Percentiles rank a stretch among this genome's conserved stretches.
phyloP scores from a whole-genome alignment of 176 grass and related monocot genomes.

The Phyllostachys edulis region DNA sequence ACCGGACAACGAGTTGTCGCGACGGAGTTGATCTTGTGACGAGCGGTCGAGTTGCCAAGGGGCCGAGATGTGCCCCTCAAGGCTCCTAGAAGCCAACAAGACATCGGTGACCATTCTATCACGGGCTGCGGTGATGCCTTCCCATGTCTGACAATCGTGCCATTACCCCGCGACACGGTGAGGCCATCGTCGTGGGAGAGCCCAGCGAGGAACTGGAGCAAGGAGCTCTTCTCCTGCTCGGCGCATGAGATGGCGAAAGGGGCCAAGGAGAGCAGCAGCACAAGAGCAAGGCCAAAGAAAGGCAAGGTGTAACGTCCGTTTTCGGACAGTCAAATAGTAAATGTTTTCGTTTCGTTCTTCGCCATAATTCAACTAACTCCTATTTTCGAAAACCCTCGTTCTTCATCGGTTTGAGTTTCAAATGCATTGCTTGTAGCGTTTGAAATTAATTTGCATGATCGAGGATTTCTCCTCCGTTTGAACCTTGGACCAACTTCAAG shows the following conservation, averaged over 20 bases:
- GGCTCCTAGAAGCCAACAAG: constrained; percentile 30
- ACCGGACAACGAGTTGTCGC: constrained; percentile 31
- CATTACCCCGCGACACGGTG: constrained; percentile 7
- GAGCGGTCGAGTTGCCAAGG: constrained; percentile 38
- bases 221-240: constrained; percentile 36
- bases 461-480: too few species aligned
- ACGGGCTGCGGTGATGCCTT: constrained; percentile 36
- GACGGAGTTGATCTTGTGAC: constrained; percentile 58
- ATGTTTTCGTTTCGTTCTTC: too few species aligned
- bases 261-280: too few species aligned
- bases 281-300: background rate
- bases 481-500: too few species aligned
- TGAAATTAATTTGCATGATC: too few species aligned
- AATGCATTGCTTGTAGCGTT: too few species aligned
- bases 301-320: background rate
- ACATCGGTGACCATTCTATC: constrained; percentile 16
- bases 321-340: too few species aligned
- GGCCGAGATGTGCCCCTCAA: constrained; percentile 46
- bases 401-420: too few species aligned
- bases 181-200: constrained; percentile 13
- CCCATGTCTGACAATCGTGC: constrained; percentile 43
- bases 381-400: too few species aligned
- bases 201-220: constrained; percentile 36
- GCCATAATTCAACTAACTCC: too few species aligned
- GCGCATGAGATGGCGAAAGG: constrained; percentile 13